Evolutionary conservation across 331 rosid species (phyloP).

Genomic region (Quercus tomentella): DNA sequence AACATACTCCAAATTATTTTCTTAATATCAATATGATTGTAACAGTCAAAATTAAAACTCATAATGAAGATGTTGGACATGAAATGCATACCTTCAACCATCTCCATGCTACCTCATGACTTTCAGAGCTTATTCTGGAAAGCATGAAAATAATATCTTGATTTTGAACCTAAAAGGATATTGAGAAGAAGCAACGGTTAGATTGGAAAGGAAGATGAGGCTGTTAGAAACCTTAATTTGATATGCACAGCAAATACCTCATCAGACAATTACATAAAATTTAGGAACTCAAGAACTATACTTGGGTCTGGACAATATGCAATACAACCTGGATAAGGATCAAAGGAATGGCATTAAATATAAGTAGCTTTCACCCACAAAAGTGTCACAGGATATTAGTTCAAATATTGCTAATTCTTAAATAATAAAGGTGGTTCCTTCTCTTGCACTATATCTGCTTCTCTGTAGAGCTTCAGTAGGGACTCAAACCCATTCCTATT

Average conservation of each 20-base stretch:
- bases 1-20: too few relatives aligned
- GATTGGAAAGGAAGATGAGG: constrained; percentile 4
- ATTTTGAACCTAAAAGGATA: not conserved
- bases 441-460: constrained; percentile 41
- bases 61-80: constrained; percentile 41
- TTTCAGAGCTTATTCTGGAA: too few relatives aligned
- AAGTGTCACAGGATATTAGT: not conserved
- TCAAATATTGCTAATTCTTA: constrained; percentile 21
- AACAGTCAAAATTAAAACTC: too few relatives aligned
- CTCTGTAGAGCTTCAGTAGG: constrained; percentile 35
- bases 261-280: constrained; percentile 11
- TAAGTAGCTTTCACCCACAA: not conserved
- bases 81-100: constrained; percentile 37
- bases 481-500: constrained; percentile 41
- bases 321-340: constrained; percentile 33
- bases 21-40: too few relatives aligned
- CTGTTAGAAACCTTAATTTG: not conserved
- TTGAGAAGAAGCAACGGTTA: not conserved
- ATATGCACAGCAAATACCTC: too few relatives aligned
- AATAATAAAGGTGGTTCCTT: constrained; percentile 38
- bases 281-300: constrained; percentile 38
- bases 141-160: constrained; percentile 16
- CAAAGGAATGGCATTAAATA: not conserved
- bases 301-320: constrained; percentile 53
- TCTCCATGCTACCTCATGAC: too few relatives aligned